Evolutionary conservation across 2,329 filamentous ascomycete genomes (phyloP).

Genomic region (Penicillium sumatraense): DNA sequence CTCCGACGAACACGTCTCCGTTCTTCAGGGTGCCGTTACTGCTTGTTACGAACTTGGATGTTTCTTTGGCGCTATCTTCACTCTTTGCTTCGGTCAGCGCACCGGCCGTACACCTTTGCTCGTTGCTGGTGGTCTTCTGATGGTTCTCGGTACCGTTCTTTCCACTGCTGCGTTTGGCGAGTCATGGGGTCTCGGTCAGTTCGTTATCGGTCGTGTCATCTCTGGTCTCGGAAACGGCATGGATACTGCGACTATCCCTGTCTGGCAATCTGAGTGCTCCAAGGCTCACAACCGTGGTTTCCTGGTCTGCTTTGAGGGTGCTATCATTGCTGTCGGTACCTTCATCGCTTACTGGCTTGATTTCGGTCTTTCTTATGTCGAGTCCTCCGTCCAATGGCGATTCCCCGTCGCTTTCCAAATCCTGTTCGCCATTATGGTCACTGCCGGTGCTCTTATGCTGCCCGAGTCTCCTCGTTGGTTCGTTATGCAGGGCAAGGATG

Average conservation of each 20-base stretch:
- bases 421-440: conserved; percentile 40
- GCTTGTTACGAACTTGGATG: conserved; percentile 56
- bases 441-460: conserved; percentile 33
- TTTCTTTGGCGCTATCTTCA: conserved; percentile 31
- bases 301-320: conserved; percentile 29
- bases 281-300: conserved; percentile 30
- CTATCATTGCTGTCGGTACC: conserved; percentile 27
- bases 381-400: conserved; percentile 41
- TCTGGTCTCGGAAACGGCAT: conserved; percentile 40
- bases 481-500: conserved; percentile 54
- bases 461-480: conserved; percentile 61
- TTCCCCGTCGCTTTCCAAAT: conserved; percentile 50
- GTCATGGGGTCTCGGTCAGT: conserved; percentile 34
- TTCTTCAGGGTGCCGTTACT: conserved; percentile 54
- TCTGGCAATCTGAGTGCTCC: conserved; percentile 38
- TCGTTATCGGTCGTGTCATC: conserved; percentile 36
- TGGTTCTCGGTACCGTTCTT: conserved; percentile 28
- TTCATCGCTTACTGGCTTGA: conserved; percentile 33
- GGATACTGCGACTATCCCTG: conserved; percentile 39
- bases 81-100: conserved; percentile 23
- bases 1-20: conserved; percentile 28
- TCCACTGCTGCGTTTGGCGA: conserved; percentile 16
- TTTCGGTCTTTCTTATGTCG: conserved; percentile 29
- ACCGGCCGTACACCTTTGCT: conserved; percentile 43
- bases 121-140: conserved; percentile 58